A percentile compares a stretch with the other conserved stretches of the same genome.
Evolutionary conservation across 2,329 filamentous ascomycete genomes (phyloP).

Genomic region (Metarhizium brunneum): DNA sequence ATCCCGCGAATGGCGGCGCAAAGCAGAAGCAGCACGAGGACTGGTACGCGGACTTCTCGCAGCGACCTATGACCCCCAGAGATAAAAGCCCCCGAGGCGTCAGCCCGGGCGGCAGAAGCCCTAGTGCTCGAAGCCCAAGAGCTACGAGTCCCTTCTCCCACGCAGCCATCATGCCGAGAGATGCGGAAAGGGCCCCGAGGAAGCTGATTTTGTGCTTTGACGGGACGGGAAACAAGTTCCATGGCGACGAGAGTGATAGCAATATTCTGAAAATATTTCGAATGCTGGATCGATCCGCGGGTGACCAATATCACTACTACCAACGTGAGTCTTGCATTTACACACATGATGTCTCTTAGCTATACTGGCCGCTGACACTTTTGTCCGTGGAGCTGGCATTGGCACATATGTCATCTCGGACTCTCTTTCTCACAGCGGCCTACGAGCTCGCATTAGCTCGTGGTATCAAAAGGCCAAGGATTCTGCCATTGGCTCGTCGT

Average conservation of each 20-base stretch:
- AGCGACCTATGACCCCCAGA: not conserved
- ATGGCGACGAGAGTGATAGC: constrained; percentile 52
- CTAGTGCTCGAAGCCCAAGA: not conserved
- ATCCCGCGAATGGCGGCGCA: not conserved
- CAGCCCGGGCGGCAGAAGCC: not conserved
- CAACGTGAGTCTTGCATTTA: constrained; percentile 36
- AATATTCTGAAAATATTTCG: constrained; percentile 64
- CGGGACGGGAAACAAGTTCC: constrained; percentile 55
- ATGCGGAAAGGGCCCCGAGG: constrained; percentile 9
- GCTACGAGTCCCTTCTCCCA: constrained; percentile 2
- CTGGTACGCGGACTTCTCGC: not conserved
- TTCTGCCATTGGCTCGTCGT: constrained; percentile 69
- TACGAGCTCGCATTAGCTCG: constrained; percentile 47
- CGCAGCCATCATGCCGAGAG: not conserved
- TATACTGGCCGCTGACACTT: not conserved
- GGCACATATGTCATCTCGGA: constrained; percentile 61
- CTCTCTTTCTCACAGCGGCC: constrained; percentile 47
- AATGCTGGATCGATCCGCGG: constrained; percentile 55
- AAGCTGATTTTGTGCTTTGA: constrained; percentile 56
- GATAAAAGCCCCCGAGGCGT: not conserved
- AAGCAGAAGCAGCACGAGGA: not conserved
- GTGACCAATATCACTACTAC: constrained; percentile 55
- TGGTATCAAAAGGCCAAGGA: constrained; percentile 70
- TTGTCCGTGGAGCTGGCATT: constrained; percentile 46
- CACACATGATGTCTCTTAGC: not conserved